phyloP scores from a whole-genome alignment of 2,329 filamentous ascomycete species.

The Apiospora rasikravindrae region DNA sequence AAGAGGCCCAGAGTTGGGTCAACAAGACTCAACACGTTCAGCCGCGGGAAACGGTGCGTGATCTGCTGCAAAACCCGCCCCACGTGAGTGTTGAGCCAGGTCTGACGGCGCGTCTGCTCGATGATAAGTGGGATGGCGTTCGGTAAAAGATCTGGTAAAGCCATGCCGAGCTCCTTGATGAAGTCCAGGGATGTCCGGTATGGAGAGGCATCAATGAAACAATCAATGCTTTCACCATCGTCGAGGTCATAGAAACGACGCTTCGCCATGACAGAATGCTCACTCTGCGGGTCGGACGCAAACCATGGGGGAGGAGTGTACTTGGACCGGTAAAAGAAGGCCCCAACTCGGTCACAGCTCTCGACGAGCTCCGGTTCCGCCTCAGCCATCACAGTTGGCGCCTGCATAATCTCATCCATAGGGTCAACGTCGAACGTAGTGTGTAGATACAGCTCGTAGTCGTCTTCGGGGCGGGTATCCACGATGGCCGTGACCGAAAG shows the following conservation, averaged over 20 bases:
- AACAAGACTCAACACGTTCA: slow-evolving; percentile 46
- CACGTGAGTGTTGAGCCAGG: slow-evolving; percentile 41
- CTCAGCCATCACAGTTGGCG: slow-evolving; percentile 16
- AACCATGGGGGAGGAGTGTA: background rate
- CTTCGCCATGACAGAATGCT: background rate
- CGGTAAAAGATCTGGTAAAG: slow-evolving; percentile 33
- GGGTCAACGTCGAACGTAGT: slow-evolving; percentile 47
- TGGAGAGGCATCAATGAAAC: slow-evolving; percentile 39
- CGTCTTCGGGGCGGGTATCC: slow-evolving; percentile 35
- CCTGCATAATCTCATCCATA: slow-evolving; percentile 42
- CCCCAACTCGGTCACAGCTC: slow-evolving; percentile 43
- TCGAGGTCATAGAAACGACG: background rate
- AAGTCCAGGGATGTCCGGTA: slow-evolving; percentile 38
- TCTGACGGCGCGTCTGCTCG: slow-evolving; percentile 38
- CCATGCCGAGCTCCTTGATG: slow-evolving; percentile 34
- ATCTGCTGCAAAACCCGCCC: slow-evolving; percentile 43
- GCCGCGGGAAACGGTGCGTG: slow-evolving; percentile 44
- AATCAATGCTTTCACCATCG: slow-evolving; percentile 28
- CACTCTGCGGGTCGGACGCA: too few species aligned
- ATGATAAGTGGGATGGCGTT: slow-evolving; percentile 32
- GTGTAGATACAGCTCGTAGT: slow-evolving; percentile 38
- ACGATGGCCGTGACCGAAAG: slow-evolving; percentile 35
- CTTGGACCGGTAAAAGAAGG: slow-evolving; percentile 34
- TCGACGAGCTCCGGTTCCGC: slow-evolving; percentile 38
- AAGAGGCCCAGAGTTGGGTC: slow-evolving; percentile 38